Conservation (phyloP, 495 filamentous ascomycete genomes). For the Lasiosphaeria hispida region DNA sequence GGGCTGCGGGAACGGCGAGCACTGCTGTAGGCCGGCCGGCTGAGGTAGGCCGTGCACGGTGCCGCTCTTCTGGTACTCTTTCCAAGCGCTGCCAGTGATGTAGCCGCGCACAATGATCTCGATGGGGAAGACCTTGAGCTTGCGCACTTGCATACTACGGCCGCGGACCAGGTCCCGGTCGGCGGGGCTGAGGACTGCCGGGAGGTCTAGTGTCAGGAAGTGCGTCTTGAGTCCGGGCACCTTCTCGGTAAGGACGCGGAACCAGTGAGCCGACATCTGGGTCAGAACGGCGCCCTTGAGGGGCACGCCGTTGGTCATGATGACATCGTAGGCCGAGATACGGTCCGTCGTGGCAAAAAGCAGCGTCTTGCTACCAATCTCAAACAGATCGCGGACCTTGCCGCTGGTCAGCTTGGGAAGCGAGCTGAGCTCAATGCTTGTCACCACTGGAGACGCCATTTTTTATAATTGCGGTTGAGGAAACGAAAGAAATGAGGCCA, state of each 20-base stretch:
- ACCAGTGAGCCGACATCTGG: conserved; percentile 82
- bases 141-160: conserved; percentile 81
- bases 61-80: conserved; percentile 63
- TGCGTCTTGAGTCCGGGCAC: conserved; percentile 73
- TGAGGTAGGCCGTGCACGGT: conserved; percentile 80
- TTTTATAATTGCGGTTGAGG: neutral
- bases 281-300: conserved; percentile 84
- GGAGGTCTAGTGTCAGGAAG: conserved; percentile 68
- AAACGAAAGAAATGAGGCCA: too few species aligned
- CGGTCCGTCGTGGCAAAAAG: conserved; percentile 84
- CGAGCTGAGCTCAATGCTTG: conserved; percentile 27
- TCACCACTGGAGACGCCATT: conserved; percentile 21
- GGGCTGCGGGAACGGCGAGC: conserved; percentile 65
- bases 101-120: conserved; percentile 89
- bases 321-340: conserved; percentile 92
- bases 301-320: conserved; percentile 85
- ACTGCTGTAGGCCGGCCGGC: conserved; percentile 65
- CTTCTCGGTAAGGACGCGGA: conserved; percentile 62
- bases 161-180: conserved; percentile 56
- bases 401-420: conserved; percentile 45
- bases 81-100: conserved; percentile 91
- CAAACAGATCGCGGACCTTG: conserved; percentile 83
- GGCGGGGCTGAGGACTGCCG: conserved; percentile 44
- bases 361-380: conserved; percentile 68
- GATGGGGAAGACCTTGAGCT: conserved; percentile 76